A percentile compares a stretch with the other conserved stretches of the same genome.
Conservation (phyloP, 2,329 filamentous ascomycete species). For the Apiospora aurea region DNA sequence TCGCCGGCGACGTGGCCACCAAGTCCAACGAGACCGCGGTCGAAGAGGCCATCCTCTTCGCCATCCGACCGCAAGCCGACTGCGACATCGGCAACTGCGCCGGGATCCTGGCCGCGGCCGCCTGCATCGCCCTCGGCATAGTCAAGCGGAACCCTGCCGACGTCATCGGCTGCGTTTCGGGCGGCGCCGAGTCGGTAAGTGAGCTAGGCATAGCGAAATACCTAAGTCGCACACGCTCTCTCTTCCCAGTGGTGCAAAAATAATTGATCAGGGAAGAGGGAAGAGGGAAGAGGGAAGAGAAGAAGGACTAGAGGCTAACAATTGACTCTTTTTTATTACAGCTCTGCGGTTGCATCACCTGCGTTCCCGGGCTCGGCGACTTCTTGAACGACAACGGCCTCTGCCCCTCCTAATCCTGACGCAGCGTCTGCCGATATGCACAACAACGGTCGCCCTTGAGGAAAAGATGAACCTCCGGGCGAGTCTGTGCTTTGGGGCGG, state of each 20-base stretch:
- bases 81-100: not conserved
- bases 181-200: not conserved
- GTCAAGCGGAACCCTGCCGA: too few relatives aligned
- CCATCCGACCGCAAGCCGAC: not conserved
- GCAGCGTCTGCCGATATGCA: not conserved
- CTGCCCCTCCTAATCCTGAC: not conserved
- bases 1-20: not conserved
- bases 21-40: not conserved
- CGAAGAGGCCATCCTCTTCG: slow-evolving; percentile 11
- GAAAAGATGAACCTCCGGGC: not conserved
- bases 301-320: not conserved
- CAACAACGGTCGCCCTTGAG: not conserved
- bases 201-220: too few relatives aligned
- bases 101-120: not conserved
- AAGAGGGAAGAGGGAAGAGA: too few relatives aligned
- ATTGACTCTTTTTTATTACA: not conserved
- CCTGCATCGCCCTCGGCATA: slow-evolving; percentile 9
- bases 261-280: not conserved
- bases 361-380: not conserved
- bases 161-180: slow-evolving; percentile 1
- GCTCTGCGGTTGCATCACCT: not conserved
- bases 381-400: not conserved
- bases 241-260: not conserved
- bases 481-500: not conserved
- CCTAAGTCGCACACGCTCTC: too few relatives aligned